These are phyloP conservation scores for Bipolaris gigantea DNA, from an alignment of 2,329 filamentous ascomycete genomes.

Conservation along the genomic window DNA sequence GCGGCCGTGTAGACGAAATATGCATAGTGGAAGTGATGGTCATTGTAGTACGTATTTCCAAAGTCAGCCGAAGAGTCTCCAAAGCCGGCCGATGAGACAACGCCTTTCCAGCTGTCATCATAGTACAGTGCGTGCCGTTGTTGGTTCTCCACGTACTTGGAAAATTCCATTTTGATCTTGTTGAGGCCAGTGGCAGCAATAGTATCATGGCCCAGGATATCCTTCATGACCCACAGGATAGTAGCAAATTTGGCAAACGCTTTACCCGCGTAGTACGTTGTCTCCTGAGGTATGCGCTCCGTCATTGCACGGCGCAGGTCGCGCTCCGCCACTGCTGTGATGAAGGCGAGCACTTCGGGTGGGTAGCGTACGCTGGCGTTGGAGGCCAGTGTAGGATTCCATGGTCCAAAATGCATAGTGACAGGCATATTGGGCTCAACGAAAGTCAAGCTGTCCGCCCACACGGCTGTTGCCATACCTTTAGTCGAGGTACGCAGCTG, in stretches of 20 bases:
- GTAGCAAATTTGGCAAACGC: conserved; percentile 47
- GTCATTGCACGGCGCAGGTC: conserved; percentile 78
- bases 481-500: conserved; percentile 81
- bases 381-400: conserved; percentile 58
- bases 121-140: conserved; percentile 57
- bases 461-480: conserved; percentile 72
- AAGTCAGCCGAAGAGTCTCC: conserved; percentile 76
- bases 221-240: conserved; percentile 51
- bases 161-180: conserved; percentile 53
- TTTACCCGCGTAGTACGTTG: conserved; percentile 90
- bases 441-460: conserved; percentile 64
- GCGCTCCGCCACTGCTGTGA: conserved; percentile 64
- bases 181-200: conserved; percentile 54
- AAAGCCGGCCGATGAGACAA: conserved; percentile 78
- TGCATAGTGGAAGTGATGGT: conserved; percentile 68
- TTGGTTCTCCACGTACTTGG: conserved; percentile 50
- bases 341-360: conserved; percentile 59
- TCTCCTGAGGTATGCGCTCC: conserved; percentile 73
- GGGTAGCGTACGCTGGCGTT: conserved; percentile 39
- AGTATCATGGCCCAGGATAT: conserved; percentile 61
- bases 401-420: conserved; percentile 77
- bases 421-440: conserved; percentile 71
- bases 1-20: conserved; percentile 90
- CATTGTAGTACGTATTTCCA: conserved; percentile 79
- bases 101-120: conserved; percentile 71